Conservation (phyloP, 1,284 basidiomycete genomes). For the Schizophyllum amplum region DNA sequence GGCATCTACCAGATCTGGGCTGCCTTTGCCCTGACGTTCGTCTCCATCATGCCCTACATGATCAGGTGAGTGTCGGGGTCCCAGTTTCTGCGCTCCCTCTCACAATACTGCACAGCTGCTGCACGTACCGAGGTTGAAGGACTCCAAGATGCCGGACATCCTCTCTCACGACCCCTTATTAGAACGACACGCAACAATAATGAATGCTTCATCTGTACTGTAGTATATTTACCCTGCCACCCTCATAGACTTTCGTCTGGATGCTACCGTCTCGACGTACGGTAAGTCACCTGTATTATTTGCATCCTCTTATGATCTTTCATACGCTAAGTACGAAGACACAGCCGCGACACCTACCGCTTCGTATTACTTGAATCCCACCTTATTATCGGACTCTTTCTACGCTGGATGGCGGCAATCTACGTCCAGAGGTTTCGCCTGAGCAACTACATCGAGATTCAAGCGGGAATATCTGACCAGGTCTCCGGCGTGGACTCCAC, state of each 20-base stretch:
- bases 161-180: not conserved
- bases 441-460: too few relatives aligned
- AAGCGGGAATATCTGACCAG: too few relatives aligned
- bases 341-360: not conserved
- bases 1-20: slow-evolving; percentile 64
- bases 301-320: not conserved
- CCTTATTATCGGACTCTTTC: not conserved
- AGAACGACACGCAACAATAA: not conserved
- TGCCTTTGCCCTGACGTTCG: slow-evolving; percentile 53
- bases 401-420: not conserved
- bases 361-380: not conserved
- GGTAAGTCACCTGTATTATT: not conserved
- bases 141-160: not conserved
- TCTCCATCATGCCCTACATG: slow-evolving; percentile 65
- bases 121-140: slow-evolving; percentile 60
- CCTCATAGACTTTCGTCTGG: not conserved
- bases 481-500: too few relatives aligned
- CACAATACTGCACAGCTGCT: slow-evolving; percentile 36
- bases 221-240: not conserved
- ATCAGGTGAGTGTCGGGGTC: slow-evolving; percentile 39
- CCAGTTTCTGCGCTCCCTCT: slow-evolving; percentile 1
- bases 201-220: not conserved
- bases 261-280: not conserved
- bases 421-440: too few relatives aligned
- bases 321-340: not conserved